phyloP scores from a whole-genome alignment of 129 eudicot species.

The Helianthus tuberosus region DNA sequence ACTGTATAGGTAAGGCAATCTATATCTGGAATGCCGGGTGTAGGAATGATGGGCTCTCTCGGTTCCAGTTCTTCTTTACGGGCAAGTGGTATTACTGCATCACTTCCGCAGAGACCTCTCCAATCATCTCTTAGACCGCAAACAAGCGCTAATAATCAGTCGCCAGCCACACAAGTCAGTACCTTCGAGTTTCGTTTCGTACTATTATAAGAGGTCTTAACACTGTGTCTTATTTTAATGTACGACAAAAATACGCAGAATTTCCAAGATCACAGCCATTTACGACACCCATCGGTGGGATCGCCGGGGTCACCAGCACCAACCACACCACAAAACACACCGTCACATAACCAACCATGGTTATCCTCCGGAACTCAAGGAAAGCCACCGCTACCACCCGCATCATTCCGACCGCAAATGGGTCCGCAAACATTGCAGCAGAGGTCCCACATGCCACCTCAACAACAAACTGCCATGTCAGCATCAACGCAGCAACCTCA shows the following conservation, averaged over 20 bases:
- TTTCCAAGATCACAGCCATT: conserved; percentile 73
- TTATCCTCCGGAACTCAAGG: conserved; percentile 70
- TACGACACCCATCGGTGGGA: conserved; percentile 61
- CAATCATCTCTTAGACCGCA: conserved; percentile 72
- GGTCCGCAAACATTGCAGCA: conserved; percentile 66
- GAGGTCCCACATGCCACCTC: conserved; percentile 62
- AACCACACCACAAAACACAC: conserved; percentile 55
- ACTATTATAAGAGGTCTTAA: background rate
- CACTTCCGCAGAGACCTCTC: conserved; percentile 65
- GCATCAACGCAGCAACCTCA: conserved; percentile 65
- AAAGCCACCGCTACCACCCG: conserved; percentile 73
- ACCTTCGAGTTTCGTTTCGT: background rate
- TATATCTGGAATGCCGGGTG: conserved; percentile 54
- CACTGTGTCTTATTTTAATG: background rate
- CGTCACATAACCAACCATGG: conserved; percentile 86
- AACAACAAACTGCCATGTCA: conserved; percentile 48
- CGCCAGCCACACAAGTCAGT: conserved; percentile 71
- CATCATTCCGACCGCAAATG: conserved; percentile 62
- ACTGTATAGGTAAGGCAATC: conserved; percentile 53
- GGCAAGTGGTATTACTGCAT: conserved; percentile 51
- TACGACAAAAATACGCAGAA: conserved; percentile 42
- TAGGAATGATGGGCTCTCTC: conserved; percentile 68
- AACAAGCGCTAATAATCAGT: conserved; percentile 43
- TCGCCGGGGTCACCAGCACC: conserved; percentile 58
- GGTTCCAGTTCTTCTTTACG: conserved; percentile 68